phyloP scores from a whole-genome alignment of 306 rosid species.

The Leucaena leucocephala region DNA sequence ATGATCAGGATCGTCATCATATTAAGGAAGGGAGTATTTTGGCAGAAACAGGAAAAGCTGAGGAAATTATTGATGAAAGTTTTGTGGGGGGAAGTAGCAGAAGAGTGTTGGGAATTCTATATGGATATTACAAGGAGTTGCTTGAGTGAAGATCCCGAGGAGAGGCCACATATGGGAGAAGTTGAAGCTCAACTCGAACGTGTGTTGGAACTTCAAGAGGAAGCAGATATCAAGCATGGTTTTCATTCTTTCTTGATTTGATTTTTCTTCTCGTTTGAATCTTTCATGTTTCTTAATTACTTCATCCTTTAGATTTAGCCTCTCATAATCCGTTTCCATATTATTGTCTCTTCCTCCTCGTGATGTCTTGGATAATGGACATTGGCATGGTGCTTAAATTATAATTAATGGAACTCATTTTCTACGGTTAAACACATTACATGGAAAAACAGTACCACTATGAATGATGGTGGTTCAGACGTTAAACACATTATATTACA shows the following conservation, averaged over 20 bases:
- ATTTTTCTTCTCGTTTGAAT: neutral
- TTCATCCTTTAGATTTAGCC: neutral
- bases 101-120: neutral
- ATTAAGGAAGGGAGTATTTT: neutral
- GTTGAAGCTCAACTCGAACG: neutral
- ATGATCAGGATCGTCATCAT: too few relatives aligned
- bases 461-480: too few relatives aligned
- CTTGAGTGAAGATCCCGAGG: neutral
- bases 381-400: too few relatives aligned
- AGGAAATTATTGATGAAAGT: constrained; percentile 30
- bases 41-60: neutral
- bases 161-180: neutral
- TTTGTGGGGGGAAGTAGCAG: neutral
- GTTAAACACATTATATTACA: too few relatives aligned
- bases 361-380: neutral
- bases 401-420: too few relatives aligned
- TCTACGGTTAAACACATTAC: too few relatives aligned
- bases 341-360: too few relatives aligned
- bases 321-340: neutral
- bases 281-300: neutral
- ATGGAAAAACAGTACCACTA: too few relatives aligned
- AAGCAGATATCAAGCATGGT: neutral
- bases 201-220: neutral
- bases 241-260: neutral
- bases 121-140: neutral